phyloP scores from a whole-genome alignment of 208 protist genomes.

The Naegleria fowleri region DNA sequence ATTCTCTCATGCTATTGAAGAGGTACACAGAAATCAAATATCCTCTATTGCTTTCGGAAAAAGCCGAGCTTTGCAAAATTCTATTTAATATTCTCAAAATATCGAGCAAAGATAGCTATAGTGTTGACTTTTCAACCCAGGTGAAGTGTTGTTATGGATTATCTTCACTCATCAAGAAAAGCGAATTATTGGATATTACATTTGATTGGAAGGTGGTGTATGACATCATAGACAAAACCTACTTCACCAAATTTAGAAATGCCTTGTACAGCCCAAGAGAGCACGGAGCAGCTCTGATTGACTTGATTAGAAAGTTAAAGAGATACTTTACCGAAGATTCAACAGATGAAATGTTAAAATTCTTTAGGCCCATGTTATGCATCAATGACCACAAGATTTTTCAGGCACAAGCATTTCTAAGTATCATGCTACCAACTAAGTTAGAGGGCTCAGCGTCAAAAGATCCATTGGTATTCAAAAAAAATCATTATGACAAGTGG shows the following conservation, averaged over 20 bases:
- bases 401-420: slow-evolving; percentile 5
- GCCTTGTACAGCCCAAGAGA: slow-evolving; percentile 5
- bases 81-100: background rate
- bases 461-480: background rate
- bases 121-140: background rate
- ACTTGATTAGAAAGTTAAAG: slow-evolving; percentile 6
- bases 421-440: background rate
- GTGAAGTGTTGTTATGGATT: slow-evolving; percentile 3
- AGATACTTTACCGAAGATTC: background rate
- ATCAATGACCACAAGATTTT: slow-evolving; percentile 21
- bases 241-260: slow-evolving; percentile 8
- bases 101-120: background rate
- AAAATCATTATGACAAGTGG: background rate
- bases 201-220: slow-evolving; percentile 11
- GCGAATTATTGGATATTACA: background rate
- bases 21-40: background rate
- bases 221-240: background rate
- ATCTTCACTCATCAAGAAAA: background rate
- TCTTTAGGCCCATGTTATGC: background rate
- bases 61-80: background rate
- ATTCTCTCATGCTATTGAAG: background rate
- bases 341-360: background rate
- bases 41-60: background rate
- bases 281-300: background rate
- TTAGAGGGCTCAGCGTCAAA: background rate